Conservation (phyloP, 2,329 filamentous ascomycete genomes). For the Anisogramma anomala region DNA sequence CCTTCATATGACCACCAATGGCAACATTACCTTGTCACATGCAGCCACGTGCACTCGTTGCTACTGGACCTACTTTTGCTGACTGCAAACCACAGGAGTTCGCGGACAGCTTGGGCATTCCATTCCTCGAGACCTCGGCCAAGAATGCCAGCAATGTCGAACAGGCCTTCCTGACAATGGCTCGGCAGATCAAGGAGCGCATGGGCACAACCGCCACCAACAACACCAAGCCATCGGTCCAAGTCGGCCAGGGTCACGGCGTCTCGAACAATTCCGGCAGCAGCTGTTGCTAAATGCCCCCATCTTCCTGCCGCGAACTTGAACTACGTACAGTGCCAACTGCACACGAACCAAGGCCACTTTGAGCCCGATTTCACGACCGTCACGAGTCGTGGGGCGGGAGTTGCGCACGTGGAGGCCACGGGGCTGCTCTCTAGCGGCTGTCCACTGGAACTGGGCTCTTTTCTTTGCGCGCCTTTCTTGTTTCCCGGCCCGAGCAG, state of each 20-base stretch:
- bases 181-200: slow-evolving; percentile 98
- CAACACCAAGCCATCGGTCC: slow-evolving; percentile 97
- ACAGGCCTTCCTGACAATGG: slow-evolving; percentile 99
- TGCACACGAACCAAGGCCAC: slow-evolving; percentile 6
- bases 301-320: slow-evolving; percentile 1
- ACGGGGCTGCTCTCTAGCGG: slow-evolving; percentile 5
- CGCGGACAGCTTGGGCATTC: slow-evolving; percentile 94
- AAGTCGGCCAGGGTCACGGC: slow-evolving; percentile 88
- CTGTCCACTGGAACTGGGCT: not conserved
- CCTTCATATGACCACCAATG: not conserved
- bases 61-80: slow-evolving; percentile 12
- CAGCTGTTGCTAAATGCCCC: slow-evolving; percentile 72
- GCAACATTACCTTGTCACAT: slow-evolving; percentile 5
- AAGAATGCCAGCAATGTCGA: slow-evolving; percentile 99
- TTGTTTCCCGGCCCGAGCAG: slow-evolving; percentile 6
- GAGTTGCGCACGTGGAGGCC: slow-evolving; percentile 11
- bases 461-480: slow-evolving; percentile 6
- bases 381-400: slow-evolving; percentile 14
- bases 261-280: slow-evolving; percentile 77
- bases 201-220: slow-evolving; percentile 93
- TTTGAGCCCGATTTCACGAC: slow-evolving; percentile 10
- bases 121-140: slow-evolving; percentile 98
- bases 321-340: slow-evolving; percentile 14
- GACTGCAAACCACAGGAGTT: slow-evolving; percentile 59
- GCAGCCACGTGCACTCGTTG: slow-evolving; percentile 6